Evolutionary conservation across 352 stramenopile genomes (phyloP).

Genomic region (Phytophthora meadii): DNA sequence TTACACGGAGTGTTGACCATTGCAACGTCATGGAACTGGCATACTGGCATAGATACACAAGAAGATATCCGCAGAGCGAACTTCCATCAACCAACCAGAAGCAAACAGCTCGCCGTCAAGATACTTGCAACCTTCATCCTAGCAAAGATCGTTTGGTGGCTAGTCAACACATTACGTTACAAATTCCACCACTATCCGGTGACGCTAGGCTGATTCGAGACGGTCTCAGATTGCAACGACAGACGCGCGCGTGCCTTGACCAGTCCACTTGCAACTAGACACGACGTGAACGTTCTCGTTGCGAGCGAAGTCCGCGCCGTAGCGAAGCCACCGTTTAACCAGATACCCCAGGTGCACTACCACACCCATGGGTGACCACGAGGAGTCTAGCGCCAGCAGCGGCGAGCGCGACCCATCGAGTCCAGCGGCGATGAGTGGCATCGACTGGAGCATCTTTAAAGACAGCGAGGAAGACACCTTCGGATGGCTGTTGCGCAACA

Average conservation of each 20-base stretch:
- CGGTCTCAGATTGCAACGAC: conserved; percentile 25
- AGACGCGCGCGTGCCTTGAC: conserved; percentile 22
- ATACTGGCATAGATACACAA: conserved; percentile 17
- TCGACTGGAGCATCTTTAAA: conserved; percentile 78
- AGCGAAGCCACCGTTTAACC: conserved; percentile 4
- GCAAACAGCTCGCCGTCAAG: background rate
- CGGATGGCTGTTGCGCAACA: conserved; percentile 61
- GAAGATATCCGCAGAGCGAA: background rate
- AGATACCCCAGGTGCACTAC: background rate
- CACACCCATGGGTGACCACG: conserved; percentile 28
- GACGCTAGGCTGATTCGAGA: conserved; percentile 19
- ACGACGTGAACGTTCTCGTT: background rate
- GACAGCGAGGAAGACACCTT: conserved; percentile 68
- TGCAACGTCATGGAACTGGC: conserved; percentile 26
- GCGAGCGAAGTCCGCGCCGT: background rate
- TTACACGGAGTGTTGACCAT: conserved; percentile 16
- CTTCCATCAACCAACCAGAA: conserved; percentile 17
- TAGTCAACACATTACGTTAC: background rate
- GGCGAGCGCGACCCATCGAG: conserved; percentile 17
- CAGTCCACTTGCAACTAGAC: conserved; percentile 16
- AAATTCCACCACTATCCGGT: conserved; percentile 11
- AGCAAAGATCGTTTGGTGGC: too few relatives aligned
- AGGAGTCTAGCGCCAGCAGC: conserved; percentile 11
- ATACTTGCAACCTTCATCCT: too few relatives aligned
- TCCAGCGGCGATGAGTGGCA: conserved; percentile 46